phyloP scores from a whole-genome alignment of 768 basidiomycete species.

The Trametopsis cervina region DNA sequence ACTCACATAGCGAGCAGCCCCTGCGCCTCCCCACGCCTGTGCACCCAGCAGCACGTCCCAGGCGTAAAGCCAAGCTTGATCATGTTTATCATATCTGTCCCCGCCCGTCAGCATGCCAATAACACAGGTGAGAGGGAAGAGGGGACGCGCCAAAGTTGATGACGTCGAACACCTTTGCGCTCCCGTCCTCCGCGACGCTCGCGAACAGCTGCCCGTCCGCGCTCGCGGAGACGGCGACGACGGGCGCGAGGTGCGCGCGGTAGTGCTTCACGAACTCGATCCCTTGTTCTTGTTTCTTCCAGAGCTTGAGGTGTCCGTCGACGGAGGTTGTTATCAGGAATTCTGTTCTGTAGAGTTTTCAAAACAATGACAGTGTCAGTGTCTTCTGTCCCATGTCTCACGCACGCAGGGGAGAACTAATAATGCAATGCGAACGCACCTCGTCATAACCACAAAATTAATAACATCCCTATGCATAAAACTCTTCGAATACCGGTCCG shows the following conservation, averaged over 20 bases:
- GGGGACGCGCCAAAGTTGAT: slow-evolving; percentile 83
- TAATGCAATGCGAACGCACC: slow-evolving; percentile 55
- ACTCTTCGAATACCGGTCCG: slow-evolving; percentile 93
- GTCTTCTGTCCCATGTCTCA: too few species aligned
- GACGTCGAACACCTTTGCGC: slow-evolving; percentile 94
- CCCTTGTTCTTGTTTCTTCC: slow-evolving; percentile 95
- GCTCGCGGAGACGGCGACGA: slow-evolving; percentile 77
- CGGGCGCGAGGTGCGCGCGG: slow-evolving; percentile 79
- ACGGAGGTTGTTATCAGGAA: slow-evolving; percentile 92
- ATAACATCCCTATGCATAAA: slow-evolving; percentile 97
- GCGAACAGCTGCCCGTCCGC: slow-evolving; percentile 91
- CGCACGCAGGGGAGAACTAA: not conserved
- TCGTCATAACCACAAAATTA: slow-evolving; percentile 85
- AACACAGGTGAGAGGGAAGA: not conserved
- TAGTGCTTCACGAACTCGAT: slow-evolving; percentile 99
- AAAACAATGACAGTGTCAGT: not conserved
- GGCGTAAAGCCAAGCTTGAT: slow-evolving; percentile 84
- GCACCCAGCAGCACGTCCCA: slow-evolving; percentile 92
- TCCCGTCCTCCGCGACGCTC: slow-evolving; percentile 86
- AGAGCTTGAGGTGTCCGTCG: slow-evolving; percentile 95
- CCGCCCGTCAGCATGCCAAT: not conserved
- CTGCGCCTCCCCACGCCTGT: slow-evolving; percentile 80
- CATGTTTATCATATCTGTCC: slow-evolving; percentile 96
- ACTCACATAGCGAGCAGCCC: slow-evolving; percentile 82
- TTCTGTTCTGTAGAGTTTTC: slow-evolving; percentile 79